phyloP scores from a whole-genome alignment of 306 rosid genomes.

The Cicer cuneatum region DNA sequence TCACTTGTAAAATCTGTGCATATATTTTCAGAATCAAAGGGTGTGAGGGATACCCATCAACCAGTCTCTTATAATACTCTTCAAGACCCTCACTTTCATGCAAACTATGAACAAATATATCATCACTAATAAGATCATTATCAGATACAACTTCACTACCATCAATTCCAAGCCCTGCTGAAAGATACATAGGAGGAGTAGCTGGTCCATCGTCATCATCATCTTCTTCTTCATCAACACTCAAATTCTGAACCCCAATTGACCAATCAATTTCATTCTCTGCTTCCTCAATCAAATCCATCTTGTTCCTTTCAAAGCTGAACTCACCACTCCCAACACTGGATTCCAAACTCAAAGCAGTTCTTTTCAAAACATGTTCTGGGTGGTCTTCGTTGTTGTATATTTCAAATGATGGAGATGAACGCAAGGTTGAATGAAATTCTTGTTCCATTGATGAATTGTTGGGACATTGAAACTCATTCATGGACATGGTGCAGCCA shows the following conservation, averaged over 20 bases:
- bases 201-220: conserved; percentile 45
- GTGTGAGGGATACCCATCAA: conserved; percentile 64
- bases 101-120: conserved; percentile 45
- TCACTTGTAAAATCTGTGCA: conserved; percentile 72
- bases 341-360: conserved; percentile 42
- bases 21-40: conserved; percentile 72
- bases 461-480: conserved; percentile 34
- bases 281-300: conserved; percentile 68
- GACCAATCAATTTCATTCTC: conserved; percentile 54
- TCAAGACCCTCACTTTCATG: conserved; percentile 53
- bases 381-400: conserved; percentile 45
- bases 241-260: conserved; percentile 39
- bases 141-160: conserved; percentile 41
- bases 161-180: conserved; percentile 71
- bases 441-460: conserved; percentile 35
- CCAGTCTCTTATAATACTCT: conserved; percentile 60
- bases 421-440: conserved; percentile 42
- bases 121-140: conserved; percentile 17
- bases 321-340: conserved; percentile 48
- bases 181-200: conserved; percentile 75
- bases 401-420: conserved; percentile 74
- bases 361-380: conserved; percentile 53
- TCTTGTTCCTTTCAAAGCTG: conserved; percentile 51
- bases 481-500: conserved; percentile 41
- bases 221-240: conserved; percentile 48